Base-by-base conservation (phyloP, 169 alveolate genomes). In the Cryptosporidium sp. region DNA sequence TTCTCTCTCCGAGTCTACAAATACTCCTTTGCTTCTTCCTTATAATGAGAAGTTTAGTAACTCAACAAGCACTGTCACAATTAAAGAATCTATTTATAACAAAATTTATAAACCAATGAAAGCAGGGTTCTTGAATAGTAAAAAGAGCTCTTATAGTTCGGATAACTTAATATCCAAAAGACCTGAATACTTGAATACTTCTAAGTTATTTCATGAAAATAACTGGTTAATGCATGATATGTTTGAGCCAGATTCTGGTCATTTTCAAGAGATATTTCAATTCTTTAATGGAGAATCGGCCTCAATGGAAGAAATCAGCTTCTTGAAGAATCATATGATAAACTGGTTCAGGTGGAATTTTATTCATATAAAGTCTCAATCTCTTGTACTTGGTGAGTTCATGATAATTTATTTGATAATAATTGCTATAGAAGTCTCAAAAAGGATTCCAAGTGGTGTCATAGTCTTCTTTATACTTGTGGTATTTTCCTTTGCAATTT, bases 391-490 rank as follows among this genome's bases (percentile, higher is more conserved):
- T 41, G 89, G 89, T 8, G 89, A 80, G 29, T 80, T 61, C 33
- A 62, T 65, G 68, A 62, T 80, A 12, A 59, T 80, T 61, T 80
- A 80, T 50, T 48, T 80, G 29, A 62, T 80, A 26, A 80, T 80
- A 12, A 43, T 67, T 33, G 89, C 69, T 2, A 65, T 80, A 3
- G 89, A 80, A 31, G 62, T 59, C 12, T 80, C 89, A 12, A 59
- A 80, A 18, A 33, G 89, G 35, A 80, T 80, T 62, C 89, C 89
- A 16, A 43, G 68, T 43, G 89, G 75, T 8, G 75, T 65, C 1
- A 62, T 48, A 9, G 26, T 80, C 4, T 80, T 80, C 55, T 80
- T 80, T 65, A 35, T 80, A 9, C 10, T 80, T 21, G 52, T 80
- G 4, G 55, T 80, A 12, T 45, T 62, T 43, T 62, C 89, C 9